Base-by-base conservation (phyloP, 2,329 filamentous ascomycete species). In the Plectosphaerella plurivora region DNA sequence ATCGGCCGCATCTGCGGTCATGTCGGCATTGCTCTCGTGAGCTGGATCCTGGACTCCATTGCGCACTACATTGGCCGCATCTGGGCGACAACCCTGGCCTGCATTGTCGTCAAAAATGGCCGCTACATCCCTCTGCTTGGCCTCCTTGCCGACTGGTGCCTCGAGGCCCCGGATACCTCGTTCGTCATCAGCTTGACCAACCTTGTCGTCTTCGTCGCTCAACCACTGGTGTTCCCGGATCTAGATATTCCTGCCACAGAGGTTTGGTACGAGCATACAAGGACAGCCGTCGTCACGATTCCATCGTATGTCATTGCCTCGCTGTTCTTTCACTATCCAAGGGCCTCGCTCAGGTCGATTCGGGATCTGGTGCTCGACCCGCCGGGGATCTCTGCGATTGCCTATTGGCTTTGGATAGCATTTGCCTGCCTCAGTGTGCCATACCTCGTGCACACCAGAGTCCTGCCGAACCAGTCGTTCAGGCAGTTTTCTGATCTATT, bases 151-250 rank as follows among this genome's bases (percentile, higher is more conserved):
- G 28, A 49, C 35, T 49, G 47, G 47, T 12, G 14, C 15, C 36
- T 49, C 16, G 36, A 22, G 14, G 18, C 35, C 9, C 4, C 22
- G 24, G 47, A 41, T 6, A 49, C 47, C 16, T n/a, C 35, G 1
- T 49, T 49, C 14, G 36, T 49, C 35, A 41, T 49, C 47, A 49
- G 36, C 47, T 5, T 49, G 28, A 49, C 37, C 20, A 25, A 41
- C 8, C 33, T 49, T 11, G 3, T 16, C 36, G 36, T n/a, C 24
- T 15, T 39, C 18, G 18, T 39, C 36, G 47, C 35, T 24, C 46
- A 37, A 11, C 46, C 46, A 8, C 15, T 48, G 10, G 46, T 48
- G 5, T 48, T 48, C 11, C 46, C 46, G 8, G 46, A 48, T 15
- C 46, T 48, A 12, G 46, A 48, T 24, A 35, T 48, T 5, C 46